Percentiles rank a stretch among this genome's conserved stretches.
These are phyloP conservation scores for Diaporthe sp. DNA, from an alignment of 2,329 filamentous ascomycete genomes.

Conservation along the genomic window DNA sequence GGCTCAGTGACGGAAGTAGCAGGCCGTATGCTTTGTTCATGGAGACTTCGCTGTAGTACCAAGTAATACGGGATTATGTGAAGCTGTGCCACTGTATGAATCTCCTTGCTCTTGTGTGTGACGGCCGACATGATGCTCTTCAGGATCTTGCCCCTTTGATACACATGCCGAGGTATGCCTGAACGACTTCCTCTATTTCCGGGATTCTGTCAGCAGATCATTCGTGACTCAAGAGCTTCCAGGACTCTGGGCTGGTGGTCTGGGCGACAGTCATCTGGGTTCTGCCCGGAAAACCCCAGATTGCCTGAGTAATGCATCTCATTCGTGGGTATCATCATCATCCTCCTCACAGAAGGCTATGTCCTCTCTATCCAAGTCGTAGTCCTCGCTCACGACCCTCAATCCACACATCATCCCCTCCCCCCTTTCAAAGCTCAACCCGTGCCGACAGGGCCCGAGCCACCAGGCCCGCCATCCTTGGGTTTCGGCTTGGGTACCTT, in stretches of 20 bases:
- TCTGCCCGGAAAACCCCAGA: conserved; percentile 1
- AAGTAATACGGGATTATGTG: neutral
- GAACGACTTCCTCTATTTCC: neutral
- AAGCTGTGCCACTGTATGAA: neutral
- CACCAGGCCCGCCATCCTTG: conserved; percentile 33
- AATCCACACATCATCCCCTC: neutral
- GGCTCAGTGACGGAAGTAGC: neutral
- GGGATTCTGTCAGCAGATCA: neutral
- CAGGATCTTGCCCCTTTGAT: neutral
- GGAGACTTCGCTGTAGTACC: neutral
- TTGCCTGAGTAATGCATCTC: conserved; percentile 8
- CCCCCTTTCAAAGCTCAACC: neutral
- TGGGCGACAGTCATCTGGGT: neutral
- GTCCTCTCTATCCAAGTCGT: neutral
- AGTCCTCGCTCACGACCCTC: neutral
- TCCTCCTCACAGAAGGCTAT: neutral
- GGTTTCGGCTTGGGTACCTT: conserved; percentile 42
- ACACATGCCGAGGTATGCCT: neutral
- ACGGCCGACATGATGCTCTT: neutral
- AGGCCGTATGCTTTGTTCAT: neutral
- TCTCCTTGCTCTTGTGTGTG: neutral
- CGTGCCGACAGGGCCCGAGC: conserved; percentile 21
- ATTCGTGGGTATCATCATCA: conserved; percentile 30
- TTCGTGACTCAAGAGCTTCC: neutral
- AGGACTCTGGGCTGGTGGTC: neutral